Conservation (phyloP, 345 rosid genomes). For the Eucalyptus pauciflora region DNA sequence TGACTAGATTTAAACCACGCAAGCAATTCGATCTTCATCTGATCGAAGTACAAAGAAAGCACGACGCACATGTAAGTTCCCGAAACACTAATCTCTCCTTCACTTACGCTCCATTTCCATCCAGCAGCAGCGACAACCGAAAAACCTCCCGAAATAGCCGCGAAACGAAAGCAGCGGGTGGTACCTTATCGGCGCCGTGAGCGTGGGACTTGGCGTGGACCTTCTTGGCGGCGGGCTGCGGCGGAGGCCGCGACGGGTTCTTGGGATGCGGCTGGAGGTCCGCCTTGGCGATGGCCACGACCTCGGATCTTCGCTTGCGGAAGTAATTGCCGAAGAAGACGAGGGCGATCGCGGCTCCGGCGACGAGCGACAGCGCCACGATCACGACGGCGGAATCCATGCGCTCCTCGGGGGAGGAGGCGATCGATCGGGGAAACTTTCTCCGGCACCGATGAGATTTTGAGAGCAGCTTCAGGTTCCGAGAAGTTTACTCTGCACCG, state of each 20-base stretch:
- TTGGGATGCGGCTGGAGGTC: slow-evolving; percentile 47
- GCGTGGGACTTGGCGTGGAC: slow-evolving; percentile 55
- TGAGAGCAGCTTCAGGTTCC: background rate
- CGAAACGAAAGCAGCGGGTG: background rate
- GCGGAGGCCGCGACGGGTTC: slow-evolving; percentile 27
- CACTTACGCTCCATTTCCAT: background rate
- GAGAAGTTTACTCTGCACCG: background rate
- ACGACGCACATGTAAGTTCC: background rate
- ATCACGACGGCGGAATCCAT: slow-evolving; percentile 60
- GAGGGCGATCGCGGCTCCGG: slow-evolving; percentile 59
- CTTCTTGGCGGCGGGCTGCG: slow-evolving; percentile 32
- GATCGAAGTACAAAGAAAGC: background rate
- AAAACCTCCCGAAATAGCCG: background rate
- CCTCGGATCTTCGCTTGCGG: slow-evolving; percentile 66
- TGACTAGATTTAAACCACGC: background rate
- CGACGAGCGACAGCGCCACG: slow-evolving; percentile 31
- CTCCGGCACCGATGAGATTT: background rate
- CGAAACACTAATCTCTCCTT: background rate
- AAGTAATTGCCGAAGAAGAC: slow-evolving; percentile 75
- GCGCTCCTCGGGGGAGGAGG: background rate
- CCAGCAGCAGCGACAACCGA: background rate
- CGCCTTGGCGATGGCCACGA: slow-evolving; percentile 51
- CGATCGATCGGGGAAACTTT: background rate
- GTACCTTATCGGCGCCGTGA: slow-evolving; percentile 56
- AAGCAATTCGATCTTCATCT: background rate